Evolutionary conservation across 164 flowering plant genomes (phyloP).

Genomic region (Sextonia rubra): DNA sequence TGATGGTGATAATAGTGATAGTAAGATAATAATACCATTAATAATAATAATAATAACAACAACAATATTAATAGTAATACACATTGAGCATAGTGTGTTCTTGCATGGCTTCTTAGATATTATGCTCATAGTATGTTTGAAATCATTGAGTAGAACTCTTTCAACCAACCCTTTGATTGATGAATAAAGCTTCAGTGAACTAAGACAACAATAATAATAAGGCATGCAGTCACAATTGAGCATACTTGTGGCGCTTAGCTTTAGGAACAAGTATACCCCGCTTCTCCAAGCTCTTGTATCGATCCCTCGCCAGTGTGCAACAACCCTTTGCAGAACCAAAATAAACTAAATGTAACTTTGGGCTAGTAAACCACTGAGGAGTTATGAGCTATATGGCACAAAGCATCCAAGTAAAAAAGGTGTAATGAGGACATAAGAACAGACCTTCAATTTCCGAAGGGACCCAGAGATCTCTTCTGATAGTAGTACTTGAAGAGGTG

Average conservation of each 20-base stretch:
- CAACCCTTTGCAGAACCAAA: constrained; percentile 55
- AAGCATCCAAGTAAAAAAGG: background rate
- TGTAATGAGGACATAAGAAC: background rate
- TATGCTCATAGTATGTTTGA: too few relatives aligned
- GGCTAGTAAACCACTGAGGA: background rate
- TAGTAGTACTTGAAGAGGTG: constrained; percentile 78
- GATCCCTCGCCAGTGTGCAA: constrained; percentile 82
- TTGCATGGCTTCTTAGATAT: too few relatives aligned
- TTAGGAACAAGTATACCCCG: constrained; percentile 75
- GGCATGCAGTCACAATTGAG: too few relatives aligned
- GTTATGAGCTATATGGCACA: background rate
- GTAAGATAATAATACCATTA: too few relatives aligned
- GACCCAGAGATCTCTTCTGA: constrained; percentile 92
- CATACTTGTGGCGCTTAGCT: constrained; percentile 42
- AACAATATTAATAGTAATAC: too few relatives aligned
- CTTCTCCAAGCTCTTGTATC: constrained; percentile 89
- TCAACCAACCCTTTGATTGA: too few relatives aligned
- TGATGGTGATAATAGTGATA: too few relatives aligned
- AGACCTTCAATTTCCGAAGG: constrained; percentile 83
- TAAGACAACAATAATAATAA: too few relatives aligned
- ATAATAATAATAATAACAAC: too few relatives aligned
- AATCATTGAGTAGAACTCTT: too few relatives aligned
- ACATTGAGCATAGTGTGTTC: too few relatives aligned
- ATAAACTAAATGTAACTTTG: background rate
- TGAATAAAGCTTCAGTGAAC: too few relatives aligned